Evolutionary conservation across 1,139 yeast species (phyloP).

Genomic region (Debaryomyces sp.): DNA sequence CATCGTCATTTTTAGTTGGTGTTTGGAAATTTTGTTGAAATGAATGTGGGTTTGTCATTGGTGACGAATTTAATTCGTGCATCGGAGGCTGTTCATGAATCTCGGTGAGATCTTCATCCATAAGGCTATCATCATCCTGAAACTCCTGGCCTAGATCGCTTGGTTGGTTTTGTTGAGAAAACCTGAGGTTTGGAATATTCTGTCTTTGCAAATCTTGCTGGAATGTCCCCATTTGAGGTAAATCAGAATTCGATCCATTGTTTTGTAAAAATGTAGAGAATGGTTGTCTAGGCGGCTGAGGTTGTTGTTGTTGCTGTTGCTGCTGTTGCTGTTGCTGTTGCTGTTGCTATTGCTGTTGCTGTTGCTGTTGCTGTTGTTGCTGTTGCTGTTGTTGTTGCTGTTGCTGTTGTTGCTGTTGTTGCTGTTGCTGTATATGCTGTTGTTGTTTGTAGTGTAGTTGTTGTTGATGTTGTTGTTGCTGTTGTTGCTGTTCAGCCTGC

Average conservation of each 20-base stretch:
- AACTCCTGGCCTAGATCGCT: conserved; percentile 3
- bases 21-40: conserved; percentile 1
- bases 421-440: conserved; percentile 16
- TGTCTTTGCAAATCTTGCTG: conserved; percentile 4
- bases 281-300: conserved; percentile 7
- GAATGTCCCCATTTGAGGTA: conserved; percentile 2
- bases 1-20: background rate
- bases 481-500: conserved; percentile 18
- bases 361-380: conserved; percentile 11
- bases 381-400: conserved; percentile 16
- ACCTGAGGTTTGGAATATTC: conserved; percentile 5
- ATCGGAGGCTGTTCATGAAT: conserved; percentile 22
- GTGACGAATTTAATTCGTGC: conserved; percentile 3
- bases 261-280: background rate
- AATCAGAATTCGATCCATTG: conserved; percentile 7
- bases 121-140: conserved; percentile 34
- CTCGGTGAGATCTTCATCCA: conserved; percentile 45
- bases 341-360: conserved; percentile 5
- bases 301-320: conserved; percentile 8
- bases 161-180: background rate
- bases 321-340: too few relatives aligned
- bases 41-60: conserved; percentile 1
- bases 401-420: too few relatives aligned
- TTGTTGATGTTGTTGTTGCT: conserved; percentile 17
- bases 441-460: conserved; percentile 12